These are phyloP conservation scores for Elaeis guineensis DNA, from an alignment of 176 grass and related monocot species.

Conservation along the genomic window DNA sequence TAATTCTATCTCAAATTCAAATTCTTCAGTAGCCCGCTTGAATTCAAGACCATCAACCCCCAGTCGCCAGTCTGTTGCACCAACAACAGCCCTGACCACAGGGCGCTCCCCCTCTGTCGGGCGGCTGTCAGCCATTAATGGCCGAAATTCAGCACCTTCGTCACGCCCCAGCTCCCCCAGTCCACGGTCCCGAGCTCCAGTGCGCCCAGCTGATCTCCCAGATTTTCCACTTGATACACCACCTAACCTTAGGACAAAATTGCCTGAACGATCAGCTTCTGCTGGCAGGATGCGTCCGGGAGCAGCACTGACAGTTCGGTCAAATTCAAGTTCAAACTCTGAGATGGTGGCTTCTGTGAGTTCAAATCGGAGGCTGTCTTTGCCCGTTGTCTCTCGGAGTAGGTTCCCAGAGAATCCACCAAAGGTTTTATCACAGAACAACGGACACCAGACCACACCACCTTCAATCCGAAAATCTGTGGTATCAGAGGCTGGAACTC, in stretches of 20 bases:
- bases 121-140: constrained; percentile 35
- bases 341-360: constrained; percentile 36
- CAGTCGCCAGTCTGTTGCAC: constrained; percentile 38
- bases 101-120: constrained; percentile 61
- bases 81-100: constrained; percentile 30
- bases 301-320: constrained; percentile 27
- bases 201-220: constrained; percentile 67
- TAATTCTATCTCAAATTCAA: constrained; percentile 36
- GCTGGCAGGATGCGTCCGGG: constrained; percentile 63
- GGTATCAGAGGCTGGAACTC: constrained; percentile 38
- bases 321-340: constrained; percentile 35
- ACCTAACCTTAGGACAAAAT: constrained; percentile 67
- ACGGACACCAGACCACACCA: constrained; percentile 44
- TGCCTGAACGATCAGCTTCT: constrained; percentile 70
- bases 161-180: constrained; percentile 79
- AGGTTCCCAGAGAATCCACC: constrained; percentile 64
- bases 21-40: constrained; percentile 31
- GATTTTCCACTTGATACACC: constrained; percentile 84
- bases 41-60: constrained; percentile 69
- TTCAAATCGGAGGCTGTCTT: constrained; percentile 51
- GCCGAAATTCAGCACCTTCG: constrained; percentile 55
- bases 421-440: constrained; percentile 37
- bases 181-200: constrained; percentile 43
- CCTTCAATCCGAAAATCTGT: constrained; percentile 18
- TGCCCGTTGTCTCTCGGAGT: constrained; percentile 61